These are phyloP conservation scores for Macrolepiota dolichaula DNA, from an alignment of 768 basidiomycete genomes.

Conservation along the genomic window DNA sequence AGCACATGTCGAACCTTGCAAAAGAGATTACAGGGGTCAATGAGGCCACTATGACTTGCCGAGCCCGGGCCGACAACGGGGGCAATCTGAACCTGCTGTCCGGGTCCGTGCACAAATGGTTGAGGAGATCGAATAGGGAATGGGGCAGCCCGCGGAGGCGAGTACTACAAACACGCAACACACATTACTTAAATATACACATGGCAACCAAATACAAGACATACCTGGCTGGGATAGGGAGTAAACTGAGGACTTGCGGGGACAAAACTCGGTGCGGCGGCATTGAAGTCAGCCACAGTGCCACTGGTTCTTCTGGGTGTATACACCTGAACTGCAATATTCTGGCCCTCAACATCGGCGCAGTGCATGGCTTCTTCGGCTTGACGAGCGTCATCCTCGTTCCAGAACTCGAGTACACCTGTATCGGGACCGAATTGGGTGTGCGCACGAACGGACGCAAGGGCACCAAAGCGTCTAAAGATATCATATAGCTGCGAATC, in stretches of 20 bases:
- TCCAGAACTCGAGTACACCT: constrained; percentile 82
- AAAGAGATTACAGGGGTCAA: constrained; percentile 89
- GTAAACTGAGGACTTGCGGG: constrained; percentile 62
- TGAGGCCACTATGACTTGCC: constrained; percentile 79
- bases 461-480: constrained; percentile 80
- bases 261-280: constrained; percentile 72
- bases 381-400: constrained; percentile 76
- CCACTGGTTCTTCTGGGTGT: constrained; percentile 61
- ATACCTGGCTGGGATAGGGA: constrained; percentile 59
- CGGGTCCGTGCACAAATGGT: constrained; percentile 79
- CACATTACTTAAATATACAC: constrained; percentile 60
- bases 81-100: constrained; percentile 86
- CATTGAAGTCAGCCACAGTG: constrained; percentile 61
- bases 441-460: constrained; percentile 73
- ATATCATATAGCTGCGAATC: constrained; percentile 81
- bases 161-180: not conserved
- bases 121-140: constrained; percentile 44
- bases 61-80: constrained; percentile 74
- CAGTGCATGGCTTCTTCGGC: constrained; percentile 85
- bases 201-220: constrained; percentile 9
- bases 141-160: constrained; percentile 46
- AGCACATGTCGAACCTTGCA: constrained; percentile 60
- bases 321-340: constrained; percentile 80
- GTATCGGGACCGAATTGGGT: constrained; percentile 76
- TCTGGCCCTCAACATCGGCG: constrained; percentile 77